Base-by-base conservation (phyloP, 2,329 filamentous ascomycete genomes). In the Didymella lethalis region DNA sequence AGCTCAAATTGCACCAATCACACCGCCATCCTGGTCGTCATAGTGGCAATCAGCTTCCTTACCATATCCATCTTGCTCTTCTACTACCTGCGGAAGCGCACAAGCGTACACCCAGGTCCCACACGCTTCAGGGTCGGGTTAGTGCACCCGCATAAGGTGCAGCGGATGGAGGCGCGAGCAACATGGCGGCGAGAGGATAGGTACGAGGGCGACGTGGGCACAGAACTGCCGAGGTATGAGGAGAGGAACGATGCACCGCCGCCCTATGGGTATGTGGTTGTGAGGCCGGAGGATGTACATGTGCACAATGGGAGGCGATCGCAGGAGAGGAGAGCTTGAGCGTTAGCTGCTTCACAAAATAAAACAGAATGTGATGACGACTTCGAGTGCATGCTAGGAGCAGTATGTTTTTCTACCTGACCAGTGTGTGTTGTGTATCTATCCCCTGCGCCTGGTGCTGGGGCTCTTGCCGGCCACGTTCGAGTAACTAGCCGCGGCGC, bases 391-490 rank as follows among this genome's bases (percentile, higher is more conserved):
- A 36, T 29, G 28, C 26, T 23, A 29, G 23, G n/a, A 32, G 44
- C 44, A 34, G n/a, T 7, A 47, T 47, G 2, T 2, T 16, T 25
- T 26, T n/a, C 12, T 50, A 44, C 34, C 26, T 36, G 28, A 40
- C 6, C 16, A 16, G 18, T 18, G 28, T 7, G 10, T 34, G n/a
- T 28, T 14, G 16, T 28, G 51, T 28, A 54, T 52, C 50, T 69
- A 86, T 61, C 83, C 84, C 68, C 84, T 80, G 63, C 84, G 77
- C 57, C 84, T 80, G n/a, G 84, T 86, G 55, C 81, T 85, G 12
- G 84, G 84, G 44, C 81, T 82, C 75, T 83, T 84, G 36, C 77
- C 76, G 20, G 69, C 60, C 7, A 63, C 62, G 53, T 77, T 79
- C 26, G 77, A 78, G 16, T 80, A 77, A 31, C 63, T 70, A 3